phyloP scores from a whole-genome alignment of 306 rosid genomes.

The Pueraria montana region DNA sequence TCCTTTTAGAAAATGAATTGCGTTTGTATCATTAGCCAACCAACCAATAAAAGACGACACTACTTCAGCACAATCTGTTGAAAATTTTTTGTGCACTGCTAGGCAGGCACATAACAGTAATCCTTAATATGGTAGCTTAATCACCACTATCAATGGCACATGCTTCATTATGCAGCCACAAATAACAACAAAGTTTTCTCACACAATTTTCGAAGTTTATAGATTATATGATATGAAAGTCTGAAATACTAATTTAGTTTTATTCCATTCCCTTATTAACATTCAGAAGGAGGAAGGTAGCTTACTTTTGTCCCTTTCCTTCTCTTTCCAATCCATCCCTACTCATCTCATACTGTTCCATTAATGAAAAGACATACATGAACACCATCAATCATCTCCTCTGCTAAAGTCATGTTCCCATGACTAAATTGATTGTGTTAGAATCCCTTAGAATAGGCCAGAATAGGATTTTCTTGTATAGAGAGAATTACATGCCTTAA shows the following conservation, averaged over 20 bases:
- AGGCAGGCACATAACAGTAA: conserved; percentile 3
- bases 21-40: conserved; percentile 4
- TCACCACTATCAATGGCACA: not conserved
- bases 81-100: not conserved
- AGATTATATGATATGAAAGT: not conserved
- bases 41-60: conserved; percentile 23
- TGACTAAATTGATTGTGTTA: not conserved
- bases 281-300: not conserved
- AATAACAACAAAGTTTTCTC: not conserved
- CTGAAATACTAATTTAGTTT: not conserved
- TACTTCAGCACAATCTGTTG: not conserved
- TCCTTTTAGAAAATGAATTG: conserved; percentile 61
- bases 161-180: conserved; percentile 1
- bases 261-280: not conserved
- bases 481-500: too few species aligned
- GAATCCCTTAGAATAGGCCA: not conserved
- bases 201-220: not conserved
- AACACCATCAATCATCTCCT: not conserved
- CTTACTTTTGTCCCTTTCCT: not conserved
- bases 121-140: not conserved
- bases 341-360: not conserved
- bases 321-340: conserved; percentile 1
- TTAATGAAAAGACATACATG: not conserved
- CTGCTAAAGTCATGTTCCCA: not conserved
- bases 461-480: not conserved